A percentile compares a stretch with the other conserved stretches of the same genome.
These are phyloP conservation scores for Clonostachys sp. DNA, from an alignment of 2,329 filamentous ascomycete species.

Conservation along the genomic window DNA sequence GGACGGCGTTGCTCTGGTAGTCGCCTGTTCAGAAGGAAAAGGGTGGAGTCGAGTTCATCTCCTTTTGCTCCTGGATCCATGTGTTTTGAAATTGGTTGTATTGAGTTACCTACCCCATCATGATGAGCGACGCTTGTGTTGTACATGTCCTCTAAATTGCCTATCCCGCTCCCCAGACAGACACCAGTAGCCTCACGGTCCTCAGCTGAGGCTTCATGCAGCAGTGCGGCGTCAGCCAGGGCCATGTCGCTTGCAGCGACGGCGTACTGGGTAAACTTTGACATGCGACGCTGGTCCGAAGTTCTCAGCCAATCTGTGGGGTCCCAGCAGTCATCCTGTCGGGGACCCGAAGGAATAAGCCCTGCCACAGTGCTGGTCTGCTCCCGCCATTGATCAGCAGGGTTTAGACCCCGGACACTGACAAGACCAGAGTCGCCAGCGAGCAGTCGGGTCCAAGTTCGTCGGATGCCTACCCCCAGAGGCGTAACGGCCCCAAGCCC, in stretches of 20 bases:
- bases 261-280: conserved; percentile 88
- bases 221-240: conserved; percentile 75
- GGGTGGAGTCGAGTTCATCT: too few species aligned
- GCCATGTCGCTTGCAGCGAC: conserved; percentile 85
- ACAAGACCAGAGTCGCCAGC: conserved; percentile 76
- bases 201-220: conserved; percentile 18
- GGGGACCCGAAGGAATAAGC: conserved; percentile 56
- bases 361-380: conserved; percentile 85
- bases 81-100: not conserved
- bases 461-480: conserved; percentile 72
- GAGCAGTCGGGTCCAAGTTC: conserved; percentile 77
- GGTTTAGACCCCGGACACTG: conserved; percentile 61
- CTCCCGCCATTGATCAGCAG: conserved; percentile 54
- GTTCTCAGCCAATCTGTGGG: conserved; percentile 48
- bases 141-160: conserved; percentile 88
- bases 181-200: conserved; percentile 78
- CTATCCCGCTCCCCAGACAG: conserved; percentile 91
- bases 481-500: conserved; percentile 80
- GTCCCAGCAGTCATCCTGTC: conserved; percentile 39
- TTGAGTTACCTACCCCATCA: conserved; percentile 54
- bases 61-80: too few species aligned
- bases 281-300: conserved; percentile 70
- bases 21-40: too few species aligned
- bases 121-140: conserved; percentile 74
- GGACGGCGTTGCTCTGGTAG: too few species aligned